phyloP scores from a whole-genome alignment of 805 yeast genomes.

The Monosporozyma yasuniensis region DNA sequence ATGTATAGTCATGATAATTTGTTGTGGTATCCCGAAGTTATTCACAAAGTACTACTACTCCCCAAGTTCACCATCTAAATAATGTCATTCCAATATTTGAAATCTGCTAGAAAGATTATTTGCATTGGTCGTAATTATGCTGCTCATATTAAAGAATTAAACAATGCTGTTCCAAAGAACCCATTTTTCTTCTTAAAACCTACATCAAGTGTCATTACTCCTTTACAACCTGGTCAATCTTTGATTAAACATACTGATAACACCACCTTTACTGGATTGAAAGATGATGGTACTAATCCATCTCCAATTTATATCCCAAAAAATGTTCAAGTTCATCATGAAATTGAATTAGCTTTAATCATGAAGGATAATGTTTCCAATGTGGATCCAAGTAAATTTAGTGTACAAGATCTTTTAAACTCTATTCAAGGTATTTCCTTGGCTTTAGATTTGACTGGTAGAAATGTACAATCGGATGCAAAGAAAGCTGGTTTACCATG shows the following conservation, averaged over 20 bases:
- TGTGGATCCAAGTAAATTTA: constrained; percentile 46
- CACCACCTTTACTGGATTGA: constrained; percentile 16
- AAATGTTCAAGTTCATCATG: constrained; percentile 80
- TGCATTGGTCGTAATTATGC: constrained; percentile 97
- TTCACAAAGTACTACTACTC: neutral
- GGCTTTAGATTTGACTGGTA: constrained; percentile 89
- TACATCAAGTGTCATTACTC: constrained; percentile 60
- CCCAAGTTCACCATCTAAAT: no score
- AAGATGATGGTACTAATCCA: constrained; percentile 29
- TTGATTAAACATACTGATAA: constrained; percentile 1
- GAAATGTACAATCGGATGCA: constrained; percentile 93
- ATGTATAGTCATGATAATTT: neutral
- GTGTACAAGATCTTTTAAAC: constrained; percentile 59
- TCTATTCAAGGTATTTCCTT: constrained; percentile 80
- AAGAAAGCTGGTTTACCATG: constrained; percentile 93
- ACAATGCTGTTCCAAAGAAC: constrained; percentile 68
- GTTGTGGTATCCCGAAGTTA: neutral
- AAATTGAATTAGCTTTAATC: constrained; percentile 81
- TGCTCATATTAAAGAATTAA: constrained; percentile 88
- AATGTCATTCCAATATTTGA: constrained; percentile 48
- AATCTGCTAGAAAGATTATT: constrained; percentile 64
- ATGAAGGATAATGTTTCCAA: constrained; percentile 57
- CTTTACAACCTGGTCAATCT: constrained; percentile 27
- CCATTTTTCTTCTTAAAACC: constrained; percentile 96
- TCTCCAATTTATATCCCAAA: constrained; percentile 81